phyloP scores from a whole-genome alignment of 106 monocot species.

The Dactylorhiza incarnata region DNA sequence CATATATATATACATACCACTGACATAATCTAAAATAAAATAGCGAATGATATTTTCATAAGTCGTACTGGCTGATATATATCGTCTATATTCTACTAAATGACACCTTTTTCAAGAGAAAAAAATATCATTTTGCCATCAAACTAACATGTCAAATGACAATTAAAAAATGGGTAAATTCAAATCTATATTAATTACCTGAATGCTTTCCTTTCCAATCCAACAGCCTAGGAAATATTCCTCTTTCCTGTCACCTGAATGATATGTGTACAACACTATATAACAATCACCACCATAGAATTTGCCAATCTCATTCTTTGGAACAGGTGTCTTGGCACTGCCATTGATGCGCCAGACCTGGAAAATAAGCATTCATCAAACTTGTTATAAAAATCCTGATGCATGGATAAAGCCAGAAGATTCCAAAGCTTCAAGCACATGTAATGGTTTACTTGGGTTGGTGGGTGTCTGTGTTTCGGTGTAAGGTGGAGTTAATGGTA shows the following conservation, averaged over 20 bases:
- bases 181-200: conserved; percentile 35
- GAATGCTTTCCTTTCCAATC: conserved; percentile 83
- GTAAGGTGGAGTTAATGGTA: too few species aligned
- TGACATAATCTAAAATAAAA: too few species aligned
- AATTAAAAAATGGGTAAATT: neutral
- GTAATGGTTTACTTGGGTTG: neutral
- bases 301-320: conserved; percentile 83
- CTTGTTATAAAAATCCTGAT: too few species aligned
- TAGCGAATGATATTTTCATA: too few species aligned
- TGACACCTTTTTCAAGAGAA: too few species aligned
- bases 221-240: conserved; percentile 86
- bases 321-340: conserved; percentile 69
- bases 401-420: too few species aligned
- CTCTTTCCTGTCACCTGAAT: conserved; percentile 84
- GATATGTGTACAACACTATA: conserved; percentile 84
- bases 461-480: neutral
- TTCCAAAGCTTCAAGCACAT: neutral
- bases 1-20: too few species aligned
- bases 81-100: too few species aligned
- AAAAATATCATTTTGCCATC: too few species aligned
- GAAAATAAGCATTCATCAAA: conserved; percentile 3
- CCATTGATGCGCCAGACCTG: conserved; percentile 82
- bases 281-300: conserved; percentile 95
- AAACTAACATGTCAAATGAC: too few species aligned
- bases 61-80: too few species aligned